Percentiles rank a stretch among this genome's conserved stretches.
Conservation (phyloP, 306 rosid species). For the Gleditsia sinensis region DNA sequence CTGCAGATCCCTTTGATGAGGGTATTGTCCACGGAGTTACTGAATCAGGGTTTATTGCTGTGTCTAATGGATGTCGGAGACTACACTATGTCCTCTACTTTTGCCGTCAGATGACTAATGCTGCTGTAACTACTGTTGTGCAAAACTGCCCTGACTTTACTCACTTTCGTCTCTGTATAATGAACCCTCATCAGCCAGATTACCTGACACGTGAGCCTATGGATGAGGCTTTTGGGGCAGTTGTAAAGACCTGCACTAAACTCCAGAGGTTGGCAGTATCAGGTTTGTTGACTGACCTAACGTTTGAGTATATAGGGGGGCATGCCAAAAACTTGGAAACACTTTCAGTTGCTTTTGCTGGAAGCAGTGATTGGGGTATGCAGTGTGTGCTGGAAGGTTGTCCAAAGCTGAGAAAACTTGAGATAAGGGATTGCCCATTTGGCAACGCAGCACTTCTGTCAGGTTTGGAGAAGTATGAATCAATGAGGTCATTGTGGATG, state of each 20-base stretch:
- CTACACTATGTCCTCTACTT: slow-evolving; percentile 83
- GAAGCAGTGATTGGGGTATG: slow-evolving; percentile 81
- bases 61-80: slow-evolving; percentile 74
- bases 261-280: slow-evolving; percentile 84
- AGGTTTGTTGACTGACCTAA: slow-evolving; percentile 68
- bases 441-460: slow-evolving; percentile 77
- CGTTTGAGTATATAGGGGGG: slow-evolving; percentile 77
- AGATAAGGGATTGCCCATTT: slow-evolving; percentile 83
- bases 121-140: slow-evolving; percentile 83
- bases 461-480: slow-evolving; percentile 61
- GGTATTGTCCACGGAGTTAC: slow-evolving; percentile 64
- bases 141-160: slow-evolving; percentile 83
- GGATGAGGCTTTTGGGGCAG: slow-evolving; percentile 89
- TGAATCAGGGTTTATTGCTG: slow-evolving; percentile 78
- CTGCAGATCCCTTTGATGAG: slow-evolving; percentile 64
- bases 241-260: slow-evolving; percentile 74
- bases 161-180: slow-evolving; percentile 85
- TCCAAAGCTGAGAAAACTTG: slow-evolving; percentile 78
- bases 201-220: slow-evolving; percentile 62
- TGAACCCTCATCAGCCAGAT: slow-evolving; percentile 70
- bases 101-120: slow-evolving; percentile 85
- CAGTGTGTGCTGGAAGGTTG: slow-evolving; percentile 74
- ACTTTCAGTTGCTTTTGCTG: slow-evolving; percentile 87
- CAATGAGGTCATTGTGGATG: slow-evolving; percentile 93
- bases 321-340: slow-evolving; percentile 79